Evolutionary conservation across 192 early-diverging fungal genomes (phyloP).

Genomic region (Coemansia sp.): DNA sequence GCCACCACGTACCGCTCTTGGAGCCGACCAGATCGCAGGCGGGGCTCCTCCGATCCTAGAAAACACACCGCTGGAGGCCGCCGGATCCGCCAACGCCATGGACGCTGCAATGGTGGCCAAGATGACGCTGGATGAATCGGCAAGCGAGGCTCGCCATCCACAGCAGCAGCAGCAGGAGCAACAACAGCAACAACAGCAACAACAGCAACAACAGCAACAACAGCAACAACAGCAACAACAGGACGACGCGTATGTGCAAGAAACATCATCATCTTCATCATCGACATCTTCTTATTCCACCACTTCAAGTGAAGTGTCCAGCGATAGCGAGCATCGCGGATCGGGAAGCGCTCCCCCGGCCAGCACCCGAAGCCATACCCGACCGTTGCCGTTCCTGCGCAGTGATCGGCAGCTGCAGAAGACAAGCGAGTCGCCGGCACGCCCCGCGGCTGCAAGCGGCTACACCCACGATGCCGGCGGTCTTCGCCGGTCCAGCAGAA

Average conservation of each 20-base stretch:
- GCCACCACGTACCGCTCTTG: too few species aligned
- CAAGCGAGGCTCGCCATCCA: background rate
- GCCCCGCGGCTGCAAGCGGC: background rate
- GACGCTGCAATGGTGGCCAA: background rate
- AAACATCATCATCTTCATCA: too few species aligned
- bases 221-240: too few species aligned
- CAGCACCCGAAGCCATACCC: too few species aligned
- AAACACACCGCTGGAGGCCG: background rate
- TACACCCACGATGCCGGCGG: background rate
- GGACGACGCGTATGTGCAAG: too few species aligned
- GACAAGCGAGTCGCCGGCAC: background rate
- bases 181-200: too few species aligned
- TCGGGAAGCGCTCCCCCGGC: too few species aligned
- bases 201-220: too few species aligned
- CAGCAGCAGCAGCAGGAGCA: too few species aligned
- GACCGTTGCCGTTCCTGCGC: background rate
- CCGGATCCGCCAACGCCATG: background rate
- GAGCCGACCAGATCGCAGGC: background rate
- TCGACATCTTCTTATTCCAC: too few species aligned
- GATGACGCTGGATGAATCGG: background rate
- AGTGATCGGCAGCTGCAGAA: background rate
- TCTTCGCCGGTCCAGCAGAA: slow-evolving; percentile 8
- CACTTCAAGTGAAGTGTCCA: too few species aligned
- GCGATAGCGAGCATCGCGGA: too few species aligned
- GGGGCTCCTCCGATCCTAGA: background rate